phyloP scores from a whole-genome alignment of 179 eudicot species.

The Drosera spatulata region DNA sequence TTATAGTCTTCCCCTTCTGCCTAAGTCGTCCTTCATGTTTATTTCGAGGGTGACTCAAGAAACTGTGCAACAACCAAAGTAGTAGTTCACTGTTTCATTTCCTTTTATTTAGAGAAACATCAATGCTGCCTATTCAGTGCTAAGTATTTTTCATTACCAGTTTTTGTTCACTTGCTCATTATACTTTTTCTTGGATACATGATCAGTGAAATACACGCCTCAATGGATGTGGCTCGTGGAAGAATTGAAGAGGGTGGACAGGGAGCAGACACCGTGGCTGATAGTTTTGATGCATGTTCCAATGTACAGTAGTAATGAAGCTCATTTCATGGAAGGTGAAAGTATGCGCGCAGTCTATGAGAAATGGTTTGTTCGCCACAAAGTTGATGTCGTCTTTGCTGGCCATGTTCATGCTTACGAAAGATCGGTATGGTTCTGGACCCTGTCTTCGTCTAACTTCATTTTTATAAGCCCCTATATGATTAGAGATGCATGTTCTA shows the following conservation, averaged over 20 bases:
- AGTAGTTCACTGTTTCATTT: too few species aligned
- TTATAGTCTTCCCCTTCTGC: too few species aligned
- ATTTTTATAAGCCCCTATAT: too few species aligned
- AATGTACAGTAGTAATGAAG: conserved; percentile 74
- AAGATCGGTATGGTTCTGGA: conserved; percentile 57
- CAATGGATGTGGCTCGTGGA: conserved; percentile 68
- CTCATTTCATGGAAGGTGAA: conserved; percentile 94
- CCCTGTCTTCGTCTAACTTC: neutral
- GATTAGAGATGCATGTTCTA: too few species aligned
- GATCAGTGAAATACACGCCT: conserved; percentile 92
- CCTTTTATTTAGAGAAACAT: too few species aligned
- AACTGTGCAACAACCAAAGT: too few species aligned
- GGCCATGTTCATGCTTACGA: conserved; percentile 59
- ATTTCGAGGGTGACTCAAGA: too few species aligned
- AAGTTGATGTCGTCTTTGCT: conserved; percentile 48
- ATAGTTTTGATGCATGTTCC: conserved; percentile 93
- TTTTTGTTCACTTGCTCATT: too few species aligned
- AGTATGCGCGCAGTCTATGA: conserved; percentile 77
- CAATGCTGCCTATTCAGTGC: too few species aligned
- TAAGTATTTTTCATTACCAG: too few species aligned
- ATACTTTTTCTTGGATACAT: neutral
- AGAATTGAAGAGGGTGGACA: conserved; percentile 60
- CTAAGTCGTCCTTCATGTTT: too few species aligned
- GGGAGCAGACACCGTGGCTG: conserved; percentile 93
- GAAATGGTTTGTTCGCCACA: conserved; percentile 64